Base-by-base conservation (phyloP, 371 early-diverging fungal species). In the Zychaea mexicana region DNA sequence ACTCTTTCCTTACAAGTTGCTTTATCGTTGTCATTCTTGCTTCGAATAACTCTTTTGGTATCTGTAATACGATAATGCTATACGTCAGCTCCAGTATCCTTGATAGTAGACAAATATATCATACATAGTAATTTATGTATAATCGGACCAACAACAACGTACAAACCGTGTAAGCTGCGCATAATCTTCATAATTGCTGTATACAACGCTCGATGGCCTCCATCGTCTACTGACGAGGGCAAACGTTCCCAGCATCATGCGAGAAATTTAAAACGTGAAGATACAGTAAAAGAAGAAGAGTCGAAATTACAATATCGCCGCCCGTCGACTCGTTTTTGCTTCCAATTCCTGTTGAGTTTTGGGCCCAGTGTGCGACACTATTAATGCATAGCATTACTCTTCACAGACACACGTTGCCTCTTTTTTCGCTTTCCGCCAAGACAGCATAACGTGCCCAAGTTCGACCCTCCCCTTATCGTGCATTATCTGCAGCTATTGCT, bases 1-100 rank as follows among this genome's bases (percentile, higher is more conserved):
- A 74, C 42, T 65, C 62, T 21, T 21, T 66, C 2, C 30, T 26
- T 31, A 72, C 53, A 55, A 74, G 60, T 13, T 59, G 22, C 13
- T 71, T 52, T 46, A 78, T 70, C 9, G 67, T 22, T n/a, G 49
- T 30, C 46, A 78, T 27, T 30, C 78, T 61, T 6, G 62, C 45
- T 26, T 69, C 31, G 28, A 74, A 72, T 5, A 63, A 28, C 28
- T 72, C 71, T 47, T 64, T 59, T 12, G 74, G 52, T 19, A 78
- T n/a, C 78, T 78, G 26, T 38, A 17, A 4, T 21, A 22, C 6
- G 26, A 24, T 19, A 22, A 15, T 9, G 33, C 2, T 22, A 26
- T 24, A 27, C 52, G 24, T 6, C 36, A 24, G 21, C 28, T 22
- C 47, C 31, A 47, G 26, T 0, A 27, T n/a, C n/a, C n/a, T n/a